phyloP scores from a whole-genome alignment of 768 basidiomycete genomes.

The Lactifluus piperatus region DNA sequence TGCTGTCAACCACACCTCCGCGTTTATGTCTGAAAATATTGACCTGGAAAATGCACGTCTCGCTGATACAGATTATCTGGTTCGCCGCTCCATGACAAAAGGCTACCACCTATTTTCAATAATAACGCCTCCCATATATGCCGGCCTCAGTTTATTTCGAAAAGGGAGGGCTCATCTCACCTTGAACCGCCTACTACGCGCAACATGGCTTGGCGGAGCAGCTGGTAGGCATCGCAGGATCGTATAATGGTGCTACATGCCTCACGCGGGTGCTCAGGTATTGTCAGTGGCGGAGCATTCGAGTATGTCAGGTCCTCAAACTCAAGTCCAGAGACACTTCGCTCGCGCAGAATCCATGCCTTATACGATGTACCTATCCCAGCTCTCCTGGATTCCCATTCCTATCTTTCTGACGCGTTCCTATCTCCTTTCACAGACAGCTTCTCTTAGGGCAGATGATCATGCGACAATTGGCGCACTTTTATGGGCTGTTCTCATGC shows the following conservation, averaged over 20 bases:
- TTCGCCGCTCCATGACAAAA: conserved; percentile 53
- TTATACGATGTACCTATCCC: conserved; percentile 47
- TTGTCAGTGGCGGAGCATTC: conserved; percentile 43
- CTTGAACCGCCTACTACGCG: conserved; percentile 54
- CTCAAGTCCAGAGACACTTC: conserved; percentile 41
- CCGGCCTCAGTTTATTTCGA: conserved; percentile 42
- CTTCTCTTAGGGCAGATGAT: conserved; percentile 56
- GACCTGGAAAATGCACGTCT: conserved; percentile 28
- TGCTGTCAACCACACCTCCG: not conserved
- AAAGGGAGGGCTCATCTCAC: conserved; percentile 48
- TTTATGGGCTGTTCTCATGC: conserved; percentile 51
- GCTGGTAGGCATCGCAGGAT: conserved; percentile 34
- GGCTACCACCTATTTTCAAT: conserved; percentile 64
- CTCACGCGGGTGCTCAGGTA: conserved; percentile 30
- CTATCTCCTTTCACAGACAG: conserved; percentile 33
- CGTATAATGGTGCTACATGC: not conserved
- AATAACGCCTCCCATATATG: conserved; percentile 53
- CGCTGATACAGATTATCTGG: conserved; percentile 57
- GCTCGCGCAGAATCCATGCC: conserved; percentile 39
- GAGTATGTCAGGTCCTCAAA: conserved; percentile 53
- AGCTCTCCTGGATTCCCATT: not conserved
- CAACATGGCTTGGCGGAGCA: conserved; percentile 65
- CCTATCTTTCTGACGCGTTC: not conserved
- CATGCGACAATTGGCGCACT: conserved; percentile 68
- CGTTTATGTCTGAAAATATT: not conserved